Conservation (phyloP, 768 basidiomycete genomes). For the Rickenella mellea region DNA sequence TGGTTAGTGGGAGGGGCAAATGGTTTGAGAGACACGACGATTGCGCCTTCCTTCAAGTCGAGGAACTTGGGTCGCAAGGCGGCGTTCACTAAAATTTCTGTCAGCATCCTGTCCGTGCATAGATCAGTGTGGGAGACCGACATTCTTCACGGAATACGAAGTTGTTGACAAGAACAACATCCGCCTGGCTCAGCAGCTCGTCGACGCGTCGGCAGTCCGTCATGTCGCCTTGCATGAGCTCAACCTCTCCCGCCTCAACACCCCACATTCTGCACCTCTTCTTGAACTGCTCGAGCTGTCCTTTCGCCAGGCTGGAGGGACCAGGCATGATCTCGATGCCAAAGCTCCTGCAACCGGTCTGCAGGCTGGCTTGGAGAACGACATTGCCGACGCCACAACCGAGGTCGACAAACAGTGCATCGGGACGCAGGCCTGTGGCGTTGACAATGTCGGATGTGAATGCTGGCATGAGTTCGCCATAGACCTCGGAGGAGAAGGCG, state of each 20-base stretch:
- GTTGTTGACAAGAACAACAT: slow-evolving; percentile 88
- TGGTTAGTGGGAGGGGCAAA: slow-evolving; percentile 67
- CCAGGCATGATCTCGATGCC: slow-evolving; percentile 74
- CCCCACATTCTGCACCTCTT: slow-evolving; percentile 90
- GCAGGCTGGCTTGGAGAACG: slow-evolving; percentile 70
- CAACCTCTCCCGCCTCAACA: slow-evolving; percentile 60
- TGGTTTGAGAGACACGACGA: slow-evolving; percentile 80
- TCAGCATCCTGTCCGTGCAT: not conserved
- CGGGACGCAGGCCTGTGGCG: slow-evolving; percentile 43
- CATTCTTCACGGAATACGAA: slow-evolving; percentile 70
- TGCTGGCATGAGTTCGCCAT: slow-evolving; percentile 81
- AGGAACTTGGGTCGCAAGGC: slow-evolving; percentile 81
- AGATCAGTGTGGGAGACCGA: slow-evolving; percentile 31
- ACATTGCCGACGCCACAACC: slow-evolving; percentile 86
- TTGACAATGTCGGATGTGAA: slow-evolving; percentile 55
- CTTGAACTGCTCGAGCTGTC: slow-evolving; percentile 66
- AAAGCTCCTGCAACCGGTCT: slow-evolving; percentile 68
- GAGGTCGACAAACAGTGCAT: slow-evolving; percentile 71
- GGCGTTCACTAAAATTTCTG: slow-evolving; percentile 63
- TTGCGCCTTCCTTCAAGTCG: slow-evolving; percentile 88
- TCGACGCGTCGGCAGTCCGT: slow-evolving; percentile 54
- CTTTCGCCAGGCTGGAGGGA: slow-evolving; percentile 71
- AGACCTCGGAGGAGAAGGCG: slow-evolving; percentile 77
- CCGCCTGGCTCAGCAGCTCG: slow-evolving; percentile 67
- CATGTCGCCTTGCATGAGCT: slow-evolving; percentile 84